These are phyloP conservation scores for Clavariopsis aquatica DNA, from an alignment of 495 filamentous ascomycete species.

Conservation along the genomic window DNA sequence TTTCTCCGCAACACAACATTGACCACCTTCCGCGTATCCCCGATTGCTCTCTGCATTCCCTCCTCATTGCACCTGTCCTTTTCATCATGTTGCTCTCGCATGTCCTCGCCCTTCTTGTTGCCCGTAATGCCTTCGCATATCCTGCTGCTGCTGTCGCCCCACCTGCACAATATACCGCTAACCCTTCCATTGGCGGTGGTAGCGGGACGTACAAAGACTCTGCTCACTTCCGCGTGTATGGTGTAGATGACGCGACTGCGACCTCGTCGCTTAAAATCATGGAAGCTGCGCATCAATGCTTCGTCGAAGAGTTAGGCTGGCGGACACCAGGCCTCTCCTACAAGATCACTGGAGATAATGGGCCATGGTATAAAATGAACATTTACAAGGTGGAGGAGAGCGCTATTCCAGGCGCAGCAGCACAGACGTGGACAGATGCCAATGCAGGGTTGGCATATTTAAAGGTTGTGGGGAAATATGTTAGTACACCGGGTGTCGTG, in stretches of 20 bases:
- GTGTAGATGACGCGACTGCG: slow-evolving; percentile 38
- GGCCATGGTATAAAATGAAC: slow-evolving; percentile 51
- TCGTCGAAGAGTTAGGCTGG: slow-evolving; percentile 49
- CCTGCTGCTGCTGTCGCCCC: not conserved
- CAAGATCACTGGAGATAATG: slow-evolving; percentile 43
- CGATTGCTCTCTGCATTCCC: not conserved
- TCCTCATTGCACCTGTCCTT: not conserved
- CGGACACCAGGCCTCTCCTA: slow-evolving; percentile 48
- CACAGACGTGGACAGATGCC: slow-evolving; percentile 39
- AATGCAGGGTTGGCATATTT: slow-evolving; percentile 47
- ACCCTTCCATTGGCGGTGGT: slow-evolving; percentile 46
- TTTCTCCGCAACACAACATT: not conserved
- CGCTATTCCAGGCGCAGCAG: slow-evolving; percentile 44
- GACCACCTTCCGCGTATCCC: too few species aligned
- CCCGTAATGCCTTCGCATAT: not conserved
- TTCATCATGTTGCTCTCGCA: not conserved
- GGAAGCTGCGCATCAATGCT: slow-evolving; percentile 51
- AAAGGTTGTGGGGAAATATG: slow-evolving; percentile 48
- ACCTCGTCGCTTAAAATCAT: slow-evolving; percentile 43
- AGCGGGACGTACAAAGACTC: slow-evolving; percentile 47
- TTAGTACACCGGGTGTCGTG: slow-evolving; percentile 45
- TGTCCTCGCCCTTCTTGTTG: slow-evolving; percentile 7
- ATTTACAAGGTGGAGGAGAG: slow-evolving; percentile 45
- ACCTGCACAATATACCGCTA: slow-evolving; percentile 42
- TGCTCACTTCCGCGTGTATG: slow-evolving; percentile 51